Percentiles rank a stretch among this genome's conserved stretches.
Conservation (phyloP, 306 rosid species). For the Mimosa bimucronata region DNA sequence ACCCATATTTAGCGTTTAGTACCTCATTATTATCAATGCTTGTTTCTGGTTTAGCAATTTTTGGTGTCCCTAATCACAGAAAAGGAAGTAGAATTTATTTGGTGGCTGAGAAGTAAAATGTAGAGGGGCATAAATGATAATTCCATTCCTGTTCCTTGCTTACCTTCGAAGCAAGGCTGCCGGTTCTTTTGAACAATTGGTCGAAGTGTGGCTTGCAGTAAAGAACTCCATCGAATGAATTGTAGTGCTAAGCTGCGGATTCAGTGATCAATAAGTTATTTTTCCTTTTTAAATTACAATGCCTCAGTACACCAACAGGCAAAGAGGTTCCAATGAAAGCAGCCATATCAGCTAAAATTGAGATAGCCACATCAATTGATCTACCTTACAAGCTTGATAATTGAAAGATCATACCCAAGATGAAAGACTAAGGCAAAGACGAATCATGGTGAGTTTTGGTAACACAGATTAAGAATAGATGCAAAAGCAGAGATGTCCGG, state of each 20-base stretch:
- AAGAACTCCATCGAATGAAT: conserved; percentile 96
- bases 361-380: neutral
- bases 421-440: too few relatives aligned
- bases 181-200: conserved; percentile 94
- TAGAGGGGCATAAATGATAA: neutral
- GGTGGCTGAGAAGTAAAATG: conserved; percentile 28
- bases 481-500: neutral
- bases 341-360: neutral
- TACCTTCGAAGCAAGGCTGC: conserved; percentile 99
- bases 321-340: neutral
- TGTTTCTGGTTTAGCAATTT: conserved; percentile 83
- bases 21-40: conserved; percentile 60
- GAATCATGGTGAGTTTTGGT: too few relatives aligned
- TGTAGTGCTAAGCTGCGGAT: conserved; percentile 95
- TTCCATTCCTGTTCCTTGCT: conserved; percentile 23
- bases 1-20: conserved; percentile 31
- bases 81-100: conserved; percentile 24
- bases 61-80: conserved; percentile 76
- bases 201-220: conserved; percentile 97
- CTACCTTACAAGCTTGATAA: neutral
- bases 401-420: neutral
- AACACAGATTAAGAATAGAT: neutral
- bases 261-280: conserved; percentile 37
- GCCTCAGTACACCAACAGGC: neutral
- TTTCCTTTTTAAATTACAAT: neutral